A percentile compares a stretch with the other conserved stretches of the same genome.
These are phyloP conservation scores for Claviceps arundinis DNA, from an alignment of 2,329 filamentous ascomycete species.

Conservation along the genomic window DNA sequence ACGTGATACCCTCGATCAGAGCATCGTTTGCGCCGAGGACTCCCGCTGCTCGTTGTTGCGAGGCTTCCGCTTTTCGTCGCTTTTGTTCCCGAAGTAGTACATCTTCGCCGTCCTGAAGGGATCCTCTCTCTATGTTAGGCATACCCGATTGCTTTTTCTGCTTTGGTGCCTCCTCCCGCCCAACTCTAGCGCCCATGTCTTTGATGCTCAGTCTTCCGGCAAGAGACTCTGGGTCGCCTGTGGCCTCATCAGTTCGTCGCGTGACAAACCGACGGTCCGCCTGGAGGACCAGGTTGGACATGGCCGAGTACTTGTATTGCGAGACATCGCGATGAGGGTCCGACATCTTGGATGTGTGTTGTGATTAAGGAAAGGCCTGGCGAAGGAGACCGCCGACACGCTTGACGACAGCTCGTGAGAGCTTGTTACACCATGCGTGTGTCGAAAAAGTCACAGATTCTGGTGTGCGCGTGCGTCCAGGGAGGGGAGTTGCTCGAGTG, in stretches of 20 bases:
- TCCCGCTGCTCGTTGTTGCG: conserved; percentile 57
- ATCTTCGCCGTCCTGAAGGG: conserved; percentile 67
- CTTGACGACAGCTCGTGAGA: conserved; percentile 24
- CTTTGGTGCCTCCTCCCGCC: conserved; percentile 66
- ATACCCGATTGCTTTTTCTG: conserved; percentile 61
- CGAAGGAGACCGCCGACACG: conserved; percentile 20
- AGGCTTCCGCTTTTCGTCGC: conserved; percentile 65
- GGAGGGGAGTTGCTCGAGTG: conserved; percentile 9
- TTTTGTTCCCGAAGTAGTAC: conserved; percentile 72
- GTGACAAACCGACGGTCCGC: conserved; percentile 93
- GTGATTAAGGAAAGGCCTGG: conserved; percentile 12
- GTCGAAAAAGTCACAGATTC: conserved; percentile 8
- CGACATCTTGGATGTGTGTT: conserved; percentile 45
- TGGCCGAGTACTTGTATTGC: conserved; percentile 98
- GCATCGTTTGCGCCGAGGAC: conserved; percentile 76
- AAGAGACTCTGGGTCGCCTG: conserved; percentile 92
- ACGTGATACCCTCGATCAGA: conserved; percentile 80
- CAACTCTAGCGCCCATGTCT: conserved; percentile 84
- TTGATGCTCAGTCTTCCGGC: conserved; percentile 85
- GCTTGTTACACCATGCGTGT: conserved; percentile 21
- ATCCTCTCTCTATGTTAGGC: conserved; percentile 60
- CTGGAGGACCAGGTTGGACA: conserved; percentile 99
- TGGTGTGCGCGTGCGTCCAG: conserved; percentile 6
- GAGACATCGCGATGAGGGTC: conserved; percentile 71
- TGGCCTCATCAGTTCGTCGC: conserved; percentile 84